Conservation (phyloP, 2,329 filamentous ascomycete genomes). For the Xylaria sp. region DNA sequence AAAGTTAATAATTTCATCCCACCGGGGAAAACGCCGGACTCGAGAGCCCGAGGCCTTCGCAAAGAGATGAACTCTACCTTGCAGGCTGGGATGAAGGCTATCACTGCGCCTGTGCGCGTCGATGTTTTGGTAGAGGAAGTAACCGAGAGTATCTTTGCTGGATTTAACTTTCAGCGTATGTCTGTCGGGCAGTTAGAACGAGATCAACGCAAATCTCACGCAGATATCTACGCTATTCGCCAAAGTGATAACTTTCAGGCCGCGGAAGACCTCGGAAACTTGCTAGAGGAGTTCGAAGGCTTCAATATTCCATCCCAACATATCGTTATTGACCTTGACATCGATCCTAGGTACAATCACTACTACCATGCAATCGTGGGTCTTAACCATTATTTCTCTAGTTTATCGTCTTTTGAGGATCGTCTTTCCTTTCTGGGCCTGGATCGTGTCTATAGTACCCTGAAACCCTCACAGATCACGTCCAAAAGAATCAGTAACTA, state of each 20-base stretch:
- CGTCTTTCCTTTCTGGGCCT: no score
- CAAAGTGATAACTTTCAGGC: conserved; percentile 17
- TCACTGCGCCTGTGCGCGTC: conserved; percentile 42
- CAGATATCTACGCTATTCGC: conserved; percentile 16
- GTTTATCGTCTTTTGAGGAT: no score
- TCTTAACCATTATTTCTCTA: no score
- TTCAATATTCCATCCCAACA: background rate
- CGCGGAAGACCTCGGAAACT: conserved; percentile 12
- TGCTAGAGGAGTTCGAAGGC: conserved; percentile 1
- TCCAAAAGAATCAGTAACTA: no score
- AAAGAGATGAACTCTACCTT: conserved; percentile 23
- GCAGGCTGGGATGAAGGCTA: conserved; percentile 34
- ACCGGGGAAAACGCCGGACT: conserved; percentile 22
- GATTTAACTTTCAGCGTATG: conserved; percentile 45
- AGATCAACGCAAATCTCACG: conserved; percentile 19
- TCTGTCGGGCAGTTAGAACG: conserved; percentile 20
- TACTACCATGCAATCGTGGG: conserved; percentile 58
- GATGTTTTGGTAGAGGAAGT: conserved; percentile 53
- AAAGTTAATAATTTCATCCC: conserved; percentile 54
- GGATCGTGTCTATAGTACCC: no score
- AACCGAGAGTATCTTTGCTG: conserved; percentile 53
- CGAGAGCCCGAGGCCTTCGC: conserved; percentile 18
- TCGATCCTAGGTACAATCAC: conserved; percentile 56
- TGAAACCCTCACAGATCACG: no score
- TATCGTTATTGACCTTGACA: conserved; percentile 54